These are phyloP conservation scores for Catharanthus roseus DNA, from an alignment of 257 asterid genomes.

Conservation along the genomic window DNA sequence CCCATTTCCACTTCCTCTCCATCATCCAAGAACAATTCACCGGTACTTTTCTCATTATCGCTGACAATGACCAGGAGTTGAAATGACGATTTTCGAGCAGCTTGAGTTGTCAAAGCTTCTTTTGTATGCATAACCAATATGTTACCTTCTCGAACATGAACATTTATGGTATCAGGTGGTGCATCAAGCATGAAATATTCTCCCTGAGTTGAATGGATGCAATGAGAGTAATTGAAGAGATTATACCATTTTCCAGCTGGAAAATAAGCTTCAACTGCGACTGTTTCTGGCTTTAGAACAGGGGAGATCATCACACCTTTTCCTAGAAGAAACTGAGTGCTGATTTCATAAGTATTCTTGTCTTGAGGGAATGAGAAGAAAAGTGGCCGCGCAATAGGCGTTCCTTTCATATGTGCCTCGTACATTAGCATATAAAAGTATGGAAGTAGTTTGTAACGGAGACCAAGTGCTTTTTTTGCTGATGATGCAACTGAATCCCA, in stretches of 20 bases:
- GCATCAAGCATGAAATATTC: slow-evolving; percentile 30
- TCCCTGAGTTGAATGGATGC: slow-evolving; percentile 20
- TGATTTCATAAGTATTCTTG: slow-evolving; percentile 34
- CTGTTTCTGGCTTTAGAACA: slow-evolving; percentile 29
- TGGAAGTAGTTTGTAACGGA: slow-evolving; percentile 38
- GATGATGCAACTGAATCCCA: slow-evolving; percentile 50
- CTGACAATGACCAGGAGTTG: slow-evolving; percentile 35
- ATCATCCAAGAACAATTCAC: slow-evolving; percentile 38
- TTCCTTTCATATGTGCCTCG: slow-evolving; percentile 40
- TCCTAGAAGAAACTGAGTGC: slow-evolving; percentile 41
- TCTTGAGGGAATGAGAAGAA: slow-evolving; percentile 52
- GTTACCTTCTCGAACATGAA: slow-evolving; percentile 36
- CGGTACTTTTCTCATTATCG: slow-evolving; percentile 27
- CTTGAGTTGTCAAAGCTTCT: slow-evolving; percentile 39
- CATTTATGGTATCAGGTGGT: slow-evolving; percentile 31
- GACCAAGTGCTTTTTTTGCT: slow-evolving; percentile 44
- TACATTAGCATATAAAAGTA: slow-evolving; percentile 43
- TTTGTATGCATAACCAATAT: slow-evolving; percentile 43
- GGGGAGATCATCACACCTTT: slow-evolving; percentile 46
- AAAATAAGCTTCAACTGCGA: slow-evolving; percentile 33
- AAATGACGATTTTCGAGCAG: slow-evolving; percentile 33
- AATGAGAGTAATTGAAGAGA: slow-evolving; percentile 34
- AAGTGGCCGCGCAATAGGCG: slow-evolving; percentile 41
- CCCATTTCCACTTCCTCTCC: slow-evolving; percentile 41
- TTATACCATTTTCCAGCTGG: slow-evolving; percentile 45